Base-by-base conservation (phyloP, 2,329 filamentous ascomycete species). In the Podosphaera xanthii region DNA sequence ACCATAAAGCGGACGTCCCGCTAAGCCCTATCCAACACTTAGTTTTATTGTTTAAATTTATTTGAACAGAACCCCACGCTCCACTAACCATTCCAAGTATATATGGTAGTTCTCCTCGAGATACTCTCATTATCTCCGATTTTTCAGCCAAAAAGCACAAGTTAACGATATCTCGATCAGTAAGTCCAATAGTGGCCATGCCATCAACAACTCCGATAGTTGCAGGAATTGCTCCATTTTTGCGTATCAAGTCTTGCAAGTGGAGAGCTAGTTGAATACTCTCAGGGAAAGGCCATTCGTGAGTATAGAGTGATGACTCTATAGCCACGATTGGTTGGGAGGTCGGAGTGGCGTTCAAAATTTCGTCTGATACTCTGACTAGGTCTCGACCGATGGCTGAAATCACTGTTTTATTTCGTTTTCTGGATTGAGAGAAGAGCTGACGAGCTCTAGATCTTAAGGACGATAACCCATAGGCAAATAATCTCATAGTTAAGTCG, bases 221-320 rank as follows among this genome's bases (percentile, higher is more conserved):
- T 36, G 92, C 92, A 2, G 92, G 92, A 12, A 96, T 78, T 14
- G 78, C 88, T 46, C 92, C 92, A 70, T 89, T 79, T 48, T 77
- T 75, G 53, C 92, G 84, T 57, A 97, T 86, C 48, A 94, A 77
- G 10, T 83, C 81, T 68, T 96, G 87, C 61, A 97, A 79, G 54
- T 84, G 78, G 30, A 80, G 73, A 53, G 87, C 87, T 12, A 98
- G 76, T 31, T 85, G 82, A 48, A 84, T 72, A 65, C 86, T 87
- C 35, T 84, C 79, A 0, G 83, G 84, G 64, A 84, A 84, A 2
- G 83, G 82, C 63, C 83, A 86, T 76, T 89, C 90, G 72, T 98
- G 92, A 0, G 92, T 98, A 71, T 98, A 97, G 65, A 98, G 97
- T 3, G 92, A 95, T 1, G 87, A 89, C 71, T 98, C 92, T 3